A percentile compares a stretch with the other conserved stretches of the same genome.
These are phyloP conservation scores for Mycena polygramma DNA, from an alignment of 768 basidiomycete genomes.

Conservation along the genomic window DNA sequence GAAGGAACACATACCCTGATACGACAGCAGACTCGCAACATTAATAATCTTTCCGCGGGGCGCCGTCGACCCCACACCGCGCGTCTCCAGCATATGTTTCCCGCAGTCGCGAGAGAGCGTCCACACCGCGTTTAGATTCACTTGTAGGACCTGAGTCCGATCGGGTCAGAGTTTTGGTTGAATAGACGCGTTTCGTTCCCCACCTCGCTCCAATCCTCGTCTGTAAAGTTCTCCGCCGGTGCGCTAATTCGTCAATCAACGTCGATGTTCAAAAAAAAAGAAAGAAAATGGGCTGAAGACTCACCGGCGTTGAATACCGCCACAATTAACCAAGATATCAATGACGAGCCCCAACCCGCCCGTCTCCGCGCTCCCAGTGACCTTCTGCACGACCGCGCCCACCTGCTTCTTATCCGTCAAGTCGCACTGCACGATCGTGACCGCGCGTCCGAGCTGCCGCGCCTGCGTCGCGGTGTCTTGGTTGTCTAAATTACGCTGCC, in stretches of 20 bases:
- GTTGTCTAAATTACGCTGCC: slow-evolving; percentile 32
- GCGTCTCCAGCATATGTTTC: slow-evolving; percentile 59
- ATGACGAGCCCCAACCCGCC: slow-evolving; percentile 42
- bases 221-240: slow-evolving; percentile 57
- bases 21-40: slow-evolving; percentile 53
- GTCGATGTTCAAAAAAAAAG: too few species aligned
- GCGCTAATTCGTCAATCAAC: slow-evolving; percentile 15
- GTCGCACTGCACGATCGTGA: slow-evolving; percentile 38
- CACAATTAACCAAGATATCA: slow-evolving; percentile 66
- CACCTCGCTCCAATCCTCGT: slow-evolving; percentile 63
- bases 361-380: slow-evolving; percentile 27
- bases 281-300: slow-evolving; percentile 4
- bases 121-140: slow-evolving; percentile 63
- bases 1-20: slow-evolving; percentile 39
- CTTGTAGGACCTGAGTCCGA: slow-evolving; percentile 46
- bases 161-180: background rate
- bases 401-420: slow-evolving; percentile 33
- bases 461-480: slow-evolving; percentile 34
- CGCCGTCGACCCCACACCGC: slow-evolving; percentile 31
- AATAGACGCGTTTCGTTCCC: background rate
- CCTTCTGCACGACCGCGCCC: slow-evolving; percentile 29
- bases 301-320: slow-evolving; percentile 51
- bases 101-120: slow-evolving; percentile 59
- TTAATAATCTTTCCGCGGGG: slow-evolving; percentile 64
- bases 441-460: slow-evolving; percentile 31